Base-by-base conservation (phyloP, 2,329 filamentous ascomycete genomes). In the Diatrype stigma region DNA sequence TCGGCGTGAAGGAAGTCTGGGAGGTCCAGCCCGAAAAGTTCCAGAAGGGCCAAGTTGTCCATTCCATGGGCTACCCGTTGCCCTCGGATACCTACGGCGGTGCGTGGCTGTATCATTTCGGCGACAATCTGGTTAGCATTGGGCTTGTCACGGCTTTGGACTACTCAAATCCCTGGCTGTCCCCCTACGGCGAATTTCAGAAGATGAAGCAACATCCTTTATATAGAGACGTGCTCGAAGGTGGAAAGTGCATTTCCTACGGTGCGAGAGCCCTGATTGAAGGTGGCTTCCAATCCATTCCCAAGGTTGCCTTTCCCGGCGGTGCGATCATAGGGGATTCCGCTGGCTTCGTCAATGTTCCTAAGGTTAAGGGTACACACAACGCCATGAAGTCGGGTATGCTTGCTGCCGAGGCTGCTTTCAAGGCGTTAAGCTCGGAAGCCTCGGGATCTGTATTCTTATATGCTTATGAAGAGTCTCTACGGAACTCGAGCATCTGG, bases 71-170 rank as follows among this genome's bases (percentile, higher is more conserved):
- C 19, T 97, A 96, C 65, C 94, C 94, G 19, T 73, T 99, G 42
- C 83, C 90, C 16, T 83, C 79, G 61, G 87, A 97, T 66, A 94
- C 92, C 8, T 99, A 99, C 67, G 94, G 94, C 59, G 94, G 94
- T 58, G 91, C 89, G n/a, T 99, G 91, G 86, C 92, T 99, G 89
- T 99, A 99, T 67, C 94, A 99, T 71, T 99, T 97, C 70, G 94
- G 92, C 35, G 93, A 99, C 62, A 99, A 97, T 71, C 81, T 97
- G 62, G 93, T 99, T 53, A 91, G 86, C 59, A 79, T 99, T 50
- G 94, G 94, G 22, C 78, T 97, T 17, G 94, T 99, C 11, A 89
- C 95, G 35, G 92, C 92, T 22, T 80, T 99, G 49, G 94, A 99
- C 75, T 99, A 99, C 69, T 80, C 89, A 40, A 99, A 99, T 71